Conservation (phyloP, 2,329 filamentous ascomycete genomes). For the Tolypocladium amazonense region DNA sequence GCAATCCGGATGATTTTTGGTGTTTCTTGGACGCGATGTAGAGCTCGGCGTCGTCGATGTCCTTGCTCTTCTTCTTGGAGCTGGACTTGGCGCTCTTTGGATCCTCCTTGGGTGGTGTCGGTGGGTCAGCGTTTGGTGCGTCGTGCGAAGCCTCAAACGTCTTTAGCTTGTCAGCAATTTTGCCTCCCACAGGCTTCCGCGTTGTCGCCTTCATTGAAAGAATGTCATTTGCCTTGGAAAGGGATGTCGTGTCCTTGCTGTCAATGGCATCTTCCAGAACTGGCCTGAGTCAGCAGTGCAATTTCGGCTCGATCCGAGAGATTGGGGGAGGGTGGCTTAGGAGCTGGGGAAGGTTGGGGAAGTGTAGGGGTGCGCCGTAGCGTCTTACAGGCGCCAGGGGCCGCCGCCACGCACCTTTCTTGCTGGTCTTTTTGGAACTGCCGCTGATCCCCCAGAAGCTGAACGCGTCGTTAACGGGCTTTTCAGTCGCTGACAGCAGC, state of each 20-base stretch:
- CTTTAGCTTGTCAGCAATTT: slow-evolving; percentile 46
- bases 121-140: slow-evolving; percentile 21
- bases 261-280: slow-evolving; percentile 32
- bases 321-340: slow-evolving; percentile 4
- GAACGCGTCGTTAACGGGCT: slow-evolving; percentile 32
- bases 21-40: slow-evolving; percentile 20
- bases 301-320: slow-evolving; percentile 28
- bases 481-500: slow-evolving; percentile 22
- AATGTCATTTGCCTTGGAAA: slow-evolving; percentile 22
- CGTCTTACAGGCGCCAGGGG: slow-evolving; percentile 9
- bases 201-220: slow-evolving; percentile 28
- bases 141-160: slow-evolving; percentile 39
- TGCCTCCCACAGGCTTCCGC: slow-evolving; percentile 38
- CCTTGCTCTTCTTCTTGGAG: slow-evolving; percentile 28
- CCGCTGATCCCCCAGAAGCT: slow-evolving; percentile 43
- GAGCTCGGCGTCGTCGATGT: slow-evolving; percentile 19
- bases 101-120: slow-evolving; percentile 14
- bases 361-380: slow-evolving; percentile 4
- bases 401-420: slow-evolving; percentile 24
- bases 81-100: slow-evolving; percentile 22
- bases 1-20: slow-evolving; percentile 11
- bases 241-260: slow-evolving; percentile 29
- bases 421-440: slow-evolving; percentile 28
- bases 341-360: slow-evolving; percentile 1
- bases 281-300: slow-evolving; percentile 39